phyloP scores from a whole-genome alignment of 2,329 filamentous ascomycete genomes.

The Byssothecium circinans region DNA sequence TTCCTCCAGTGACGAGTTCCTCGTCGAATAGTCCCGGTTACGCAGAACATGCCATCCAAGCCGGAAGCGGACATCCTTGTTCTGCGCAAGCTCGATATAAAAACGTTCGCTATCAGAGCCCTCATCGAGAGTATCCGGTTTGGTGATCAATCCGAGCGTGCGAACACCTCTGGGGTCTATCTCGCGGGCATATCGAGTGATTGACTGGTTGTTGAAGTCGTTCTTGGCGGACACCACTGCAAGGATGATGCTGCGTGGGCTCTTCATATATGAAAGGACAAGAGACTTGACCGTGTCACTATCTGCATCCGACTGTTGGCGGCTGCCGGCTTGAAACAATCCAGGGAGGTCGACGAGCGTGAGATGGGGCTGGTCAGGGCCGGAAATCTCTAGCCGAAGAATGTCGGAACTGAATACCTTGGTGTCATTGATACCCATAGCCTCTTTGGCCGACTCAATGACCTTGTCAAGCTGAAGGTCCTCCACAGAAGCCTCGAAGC shows the following conservation, averaged over 20 bases:
- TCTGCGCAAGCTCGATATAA: conserved; percentile 43
- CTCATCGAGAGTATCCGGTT: conserved; percentile 51
- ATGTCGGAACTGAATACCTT: conserved; percentile 26
- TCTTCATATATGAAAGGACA: conserved; percentile 59
- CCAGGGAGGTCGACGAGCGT: conserved; percentile 44
- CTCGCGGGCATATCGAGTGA: conserved; percentile 53
- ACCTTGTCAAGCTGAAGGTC: conserved; percentile 12
- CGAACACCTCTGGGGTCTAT: conserved; percentile 52
- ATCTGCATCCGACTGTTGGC: conserved; percentile 37
- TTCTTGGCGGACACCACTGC: conserved; percentile 48
- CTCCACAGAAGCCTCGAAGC: conserved; percentile 1
- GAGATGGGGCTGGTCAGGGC: conserved; percentile 25
- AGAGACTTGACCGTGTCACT: conserved; percentile 34
- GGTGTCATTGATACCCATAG: conserved; percentile 48
- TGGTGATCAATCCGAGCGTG: conserved; percentile 61
- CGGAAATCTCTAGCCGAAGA: conserved; percentile 28
- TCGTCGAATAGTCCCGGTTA: conserved; percentile 46
- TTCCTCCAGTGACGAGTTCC: conserved; percentile 28
- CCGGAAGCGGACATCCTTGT: conserved; percentile 43
- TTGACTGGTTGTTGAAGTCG: conserved; percentile 59
- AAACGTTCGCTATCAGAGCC: conserved; percentile 46
- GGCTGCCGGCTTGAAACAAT: conserved; percentile 38
- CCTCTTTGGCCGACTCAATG: conserved; percentile 53
- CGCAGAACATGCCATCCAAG: conserved; percentile 58
- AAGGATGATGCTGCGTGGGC: conserved; percentile 61